Conservation (phyloP, 1,139 yeast species). For the Kluyveromyces sp. region DNA sequence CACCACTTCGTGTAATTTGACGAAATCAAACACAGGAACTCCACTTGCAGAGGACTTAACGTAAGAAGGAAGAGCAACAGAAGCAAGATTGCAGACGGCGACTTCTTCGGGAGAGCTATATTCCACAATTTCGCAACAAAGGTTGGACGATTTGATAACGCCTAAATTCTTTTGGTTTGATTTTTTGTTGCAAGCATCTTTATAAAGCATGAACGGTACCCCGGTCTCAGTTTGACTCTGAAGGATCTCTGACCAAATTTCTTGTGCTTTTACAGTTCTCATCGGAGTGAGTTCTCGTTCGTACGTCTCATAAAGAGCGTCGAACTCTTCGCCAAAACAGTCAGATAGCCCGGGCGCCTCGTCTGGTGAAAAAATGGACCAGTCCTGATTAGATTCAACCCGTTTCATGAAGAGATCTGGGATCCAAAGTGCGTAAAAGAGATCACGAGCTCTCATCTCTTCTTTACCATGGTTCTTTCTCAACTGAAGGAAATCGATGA, state of each 20-base stretch:
- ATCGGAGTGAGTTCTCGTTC: conserved; percentile 59
- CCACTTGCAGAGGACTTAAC: conserved; percentile 33
- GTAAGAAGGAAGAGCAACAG: conserved; percentile 74
- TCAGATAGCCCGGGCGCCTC: conserved; percentile 80
- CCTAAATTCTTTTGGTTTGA: conserved; percentile 84
- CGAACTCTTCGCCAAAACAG: conserved; percentile 76
- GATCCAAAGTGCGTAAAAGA: conserved; percentile 83
- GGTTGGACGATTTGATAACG: conserved; percentile 76
- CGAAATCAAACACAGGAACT: conserved; percentile 52
- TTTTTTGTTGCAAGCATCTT: conserved; percentile 79
- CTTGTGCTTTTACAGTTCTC: conserved; percentile 69
- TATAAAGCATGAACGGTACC: conserved; percentile 85
- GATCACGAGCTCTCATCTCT: conserved; percentile 81
- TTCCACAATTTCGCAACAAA: conserved; percentile 88
- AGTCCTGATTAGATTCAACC: conserved; percentile 66
- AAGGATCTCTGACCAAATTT: conserved; percentile 76
- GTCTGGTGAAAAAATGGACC: conserved; percentile 85
- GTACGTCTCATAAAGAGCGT: conserved; percentile 56
- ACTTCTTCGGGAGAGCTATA: conserved; percentile 81
- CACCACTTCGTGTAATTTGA: conserved; percentile 61
- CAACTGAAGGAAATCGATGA: conserved; percentile 72
- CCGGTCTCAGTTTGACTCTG: conserved; percentile 93
- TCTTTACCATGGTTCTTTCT: conserved; percentile 89
- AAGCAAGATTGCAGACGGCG: conserved; percentile 87
- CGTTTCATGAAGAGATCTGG: conserved; percentile 87